These are phyloP conservation scores for Aspergillus proliferans DNA, from an alignment of 2,329 filamentous ascomycete species.

Conservation along the genomic window DNA sequence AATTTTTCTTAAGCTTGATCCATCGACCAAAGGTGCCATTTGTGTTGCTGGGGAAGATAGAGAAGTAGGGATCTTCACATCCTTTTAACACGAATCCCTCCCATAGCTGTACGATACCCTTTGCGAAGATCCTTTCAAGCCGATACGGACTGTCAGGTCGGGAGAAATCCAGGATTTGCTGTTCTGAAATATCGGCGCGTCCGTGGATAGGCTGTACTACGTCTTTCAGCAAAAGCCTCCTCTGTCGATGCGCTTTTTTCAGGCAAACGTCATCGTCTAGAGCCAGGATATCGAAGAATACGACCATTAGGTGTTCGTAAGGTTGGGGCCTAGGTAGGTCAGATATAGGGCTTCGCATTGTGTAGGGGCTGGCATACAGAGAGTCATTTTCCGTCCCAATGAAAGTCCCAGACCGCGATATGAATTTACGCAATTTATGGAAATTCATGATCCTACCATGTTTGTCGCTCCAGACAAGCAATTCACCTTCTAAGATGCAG, in stretches of 20 bases:
- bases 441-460: conserved; percentile 65
- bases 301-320: conserved; percentile 54
- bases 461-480: conserved; percentile 69
- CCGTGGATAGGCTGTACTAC: conserved; percentile 54
- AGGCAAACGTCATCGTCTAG: conserved; percentile 51
- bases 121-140: conserved; percentile 61
- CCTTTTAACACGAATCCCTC: conserved; percentile 81
- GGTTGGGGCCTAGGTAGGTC: conserved; percentile 36
- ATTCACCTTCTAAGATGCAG: conserved; percentile 78
- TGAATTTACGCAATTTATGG: conserved; percentile 74
- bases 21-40: conserved; percentile 40
- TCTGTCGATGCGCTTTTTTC: conserved; percentile 36
- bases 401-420: conserved; percentile 64
- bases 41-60: conserved; percentile 36
- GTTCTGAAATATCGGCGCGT: conserved; percentile 59
- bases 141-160: conserved; percentile 45
- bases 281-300: conserved; percentile 56
- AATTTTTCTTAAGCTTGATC: conserved; percentile 87
- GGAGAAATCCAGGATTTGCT: conserved; percentile 62
- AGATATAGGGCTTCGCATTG: conserved; percentile 4
- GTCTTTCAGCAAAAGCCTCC: conserved; percentile 50
- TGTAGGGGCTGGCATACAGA: conserved; percentile 41
- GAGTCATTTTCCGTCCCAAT: conserved; percentile 65
- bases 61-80: conserved; percentile 68
- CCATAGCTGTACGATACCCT: conserved; percentile 57